Evolutionary conservation across 2,329 filamentous ascomycete species (phyloP).

Genomic region (Atkinsonella hypoxylon): DNA sequence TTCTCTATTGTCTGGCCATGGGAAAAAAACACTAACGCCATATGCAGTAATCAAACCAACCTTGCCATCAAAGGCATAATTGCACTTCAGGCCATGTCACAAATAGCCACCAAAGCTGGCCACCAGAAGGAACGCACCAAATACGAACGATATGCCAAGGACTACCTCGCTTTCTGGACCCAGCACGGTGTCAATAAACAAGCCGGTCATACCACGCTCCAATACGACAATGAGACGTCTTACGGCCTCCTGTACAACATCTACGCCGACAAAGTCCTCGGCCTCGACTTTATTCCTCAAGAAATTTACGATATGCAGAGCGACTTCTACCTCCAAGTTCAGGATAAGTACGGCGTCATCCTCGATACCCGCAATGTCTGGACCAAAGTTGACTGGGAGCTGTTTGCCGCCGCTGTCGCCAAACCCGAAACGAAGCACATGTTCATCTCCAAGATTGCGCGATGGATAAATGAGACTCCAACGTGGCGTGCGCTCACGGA

Average conservation of each 20-base stretch:
- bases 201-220: constrained; percentile 61
- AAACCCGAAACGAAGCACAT: constrained; percentile 44
- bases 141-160: constrained; percentile 50
- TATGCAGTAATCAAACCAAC: constrained; percentile 56
- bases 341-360: constrained; percentile 67
- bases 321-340: constrained; percentile 60
- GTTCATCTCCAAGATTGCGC: constrained; percentile 57
- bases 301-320: constrained; percentile 68
- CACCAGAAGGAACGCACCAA: constrained; percentile 43
- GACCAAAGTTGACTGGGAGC: constrained; percentile 80
- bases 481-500: constrained; percentile 66
- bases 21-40: neutral
- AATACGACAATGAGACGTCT: constrained; percentile 54
- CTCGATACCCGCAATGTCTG: constrained; percentile 73
- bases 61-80: constrained; percentile 76
- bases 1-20: too few relatives aligned
- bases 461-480: constrained; percentile 63
- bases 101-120: constrained; percentile 51
- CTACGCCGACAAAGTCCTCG: constrained; percentile 66
- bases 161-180: constrained; percentile 65
- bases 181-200: constrained; percentile 56
- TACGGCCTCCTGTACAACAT: constrained; percentile 62
- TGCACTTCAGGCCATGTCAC: constrained; percentile 68
- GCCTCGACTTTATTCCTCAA: constrained; percentile 63
- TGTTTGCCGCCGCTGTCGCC: constrained; percentile 71